Percentiles rank a stretch among this genome's conserved stretches.
Evolutionary conservation across 2,329 filamentous ascomycete species (phyloP).

Genomic region (Thermomyces lanuginosus): DNA sequence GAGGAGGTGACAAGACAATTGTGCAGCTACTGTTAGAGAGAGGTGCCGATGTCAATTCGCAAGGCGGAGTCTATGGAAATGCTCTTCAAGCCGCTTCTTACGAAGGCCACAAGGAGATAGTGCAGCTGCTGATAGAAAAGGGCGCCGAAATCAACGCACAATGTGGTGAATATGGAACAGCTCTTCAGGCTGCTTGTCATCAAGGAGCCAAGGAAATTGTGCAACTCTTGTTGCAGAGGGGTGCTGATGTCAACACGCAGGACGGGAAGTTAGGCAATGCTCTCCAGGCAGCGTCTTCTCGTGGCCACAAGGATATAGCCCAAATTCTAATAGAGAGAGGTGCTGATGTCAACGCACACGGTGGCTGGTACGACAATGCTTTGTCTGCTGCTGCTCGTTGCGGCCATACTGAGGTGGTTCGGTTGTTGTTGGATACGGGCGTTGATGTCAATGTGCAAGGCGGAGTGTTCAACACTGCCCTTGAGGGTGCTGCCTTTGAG

Average conservation of each 20-base stretch:
- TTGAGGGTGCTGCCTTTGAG: conserved; percentile 8
- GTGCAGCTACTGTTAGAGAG: conserved; percentile 9
- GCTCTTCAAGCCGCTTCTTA: conserved; percentile 9
- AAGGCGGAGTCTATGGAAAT: conserved; percentile 3
- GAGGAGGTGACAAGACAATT: conserved; percentile 7
- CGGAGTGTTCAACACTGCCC: conserved; percentile 4
- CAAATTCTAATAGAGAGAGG: conserved; percentile 9
- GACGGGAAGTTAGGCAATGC: conserved; percentile 6
- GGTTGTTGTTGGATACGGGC: conserved; percentile 8
- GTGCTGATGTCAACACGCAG: conserved; percentile 10
- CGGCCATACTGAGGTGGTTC: conserved; percentile 8
- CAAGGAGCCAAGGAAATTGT: conserved; percentile 8
- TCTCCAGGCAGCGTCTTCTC: conserved; percentile 8
- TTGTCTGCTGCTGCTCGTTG: conserved; percentile 7
- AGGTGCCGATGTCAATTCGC: conserved; percentile 10
- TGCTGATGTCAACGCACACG: conserved; percentile 9
- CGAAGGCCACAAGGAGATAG: conserved; percentile 8
- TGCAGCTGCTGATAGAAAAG: conserved; percentile 8
- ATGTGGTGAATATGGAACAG: conserved; percentile 6
- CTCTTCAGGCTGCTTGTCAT: conserved; percentile 9
- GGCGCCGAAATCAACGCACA: conserved; percentile 10
- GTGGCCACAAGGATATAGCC: conserved; percentile 8
- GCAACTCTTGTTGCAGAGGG: conserved; percentile 8
- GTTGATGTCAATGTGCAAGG: conserved; percentile 9
- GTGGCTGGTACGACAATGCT: conserved; percentile 2